A percentile compares a stretch with the other conserved stretches of the same genome.
Evolutionary conservation across 306 rosid species (phyloP).

Genomic region (Casuarina glauca): DNA sequence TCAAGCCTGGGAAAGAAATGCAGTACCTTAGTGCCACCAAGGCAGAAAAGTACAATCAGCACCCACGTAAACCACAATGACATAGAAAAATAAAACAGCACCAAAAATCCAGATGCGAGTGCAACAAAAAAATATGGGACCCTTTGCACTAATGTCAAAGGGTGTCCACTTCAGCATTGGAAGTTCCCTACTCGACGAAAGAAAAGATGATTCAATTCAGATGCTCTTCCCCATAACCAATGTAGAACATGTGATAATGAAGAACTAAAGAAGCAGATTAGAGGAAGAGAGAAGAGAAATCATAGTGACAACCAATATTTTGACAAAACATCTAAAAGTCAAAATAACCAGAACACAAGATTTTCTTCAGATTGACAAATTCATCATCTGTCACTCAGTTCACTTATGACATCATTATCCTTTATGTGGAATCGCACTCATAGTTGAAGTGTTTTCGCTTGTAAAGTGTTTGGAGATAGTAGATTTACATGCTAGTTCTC

Average conservation of each 20-base stretch:
- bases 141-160: slow-evolving; percentile 70
- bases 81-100: slow-evolving; percentile 86
- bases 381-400: not conserved
- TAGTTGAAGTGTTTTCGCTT: not conserved
- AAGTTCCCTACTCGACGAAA: slow-evolving; percentile 52
- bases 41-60: slow-evolving; percentile 84
- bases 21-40: slow-evolving; percentile 88
- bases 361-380: not conserved
- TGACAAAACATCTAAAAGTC: not conserved
- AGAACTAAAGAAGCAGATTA: not conserved
- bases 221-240: not conserved
- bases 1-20: slow-evolving; percentile 21
- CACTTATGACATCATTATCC: not conserved
- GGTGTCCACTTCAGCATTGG: slow-evolving; percentile 39
- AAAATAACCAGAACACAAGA: not conserved
- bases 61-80: slow-evolving; percentile 96
- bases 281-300: not conserved
- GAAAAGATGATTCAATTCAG: slow-evolving; percentile 7
- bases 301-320: not conserved
- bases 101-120: slow-evolving; percentile 77
- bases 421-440: not conserved
- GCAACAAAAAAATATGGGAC: slow-evolving; percentile 81
- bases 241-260: not conserved
- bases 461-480: not conserved
- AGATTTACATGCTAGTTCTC: not conserved